These are phyloP conservation scores for Endothia cerciana DNA, from an alignment of 2,329 filamentous ascomycete genomes.

Conservation along the genomic window DNA sequence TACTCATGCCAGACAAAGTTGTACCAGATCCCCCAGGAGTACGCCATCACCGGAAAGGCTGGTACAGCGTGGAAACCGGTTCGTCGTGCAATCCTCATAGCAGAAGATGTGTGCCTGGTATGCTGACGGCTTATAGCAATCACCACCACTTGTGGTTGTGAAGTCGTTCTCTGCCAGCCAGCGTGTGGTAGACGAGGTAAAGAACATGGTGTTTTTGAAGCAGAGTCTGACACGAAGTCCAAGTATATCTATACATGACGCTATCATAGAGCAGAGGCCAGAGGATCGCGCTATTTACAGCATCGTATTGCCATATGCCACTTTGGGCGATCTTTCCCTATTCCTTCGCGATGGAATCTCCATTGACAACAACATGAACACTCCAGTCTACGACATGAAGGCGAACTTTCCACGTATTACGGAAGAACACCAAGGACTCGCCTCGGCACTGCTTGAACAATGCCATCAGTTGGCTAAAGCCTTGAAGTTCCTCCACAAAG, in stretches of 20 bases:
- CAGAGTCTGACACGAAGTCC: slow-evolving; percentile 14
- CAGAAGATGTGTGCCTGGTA: background rate
- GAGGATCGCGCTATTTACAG: slow-evolving; percentile 15
- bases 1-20: slow-evolving; percentile 4
- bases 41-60: slow-evolving; percentile 1
- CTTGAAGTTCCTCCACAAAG: slow-evolving; percentile 26
- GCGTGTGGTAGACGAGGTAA: slow-evolving; percentile 17
- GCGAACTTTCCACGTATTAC: slow-evolving; percentile 7
- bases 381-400: slow-evolving; percentile 8
- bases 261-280: slow-evolving; percentile 19
- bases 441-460: slow-evolving; percentile 16
- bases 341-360: slow-evolving; percentile 19
- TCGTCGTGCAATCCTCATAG: background rate
- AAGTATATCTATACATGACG: slow-evolving; percentile 25
- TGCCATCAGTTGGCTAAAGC: slow-evolving; percentile 22
- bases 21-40: slow-evolving; percentile 18
- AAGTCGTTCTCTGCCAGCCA: slow-evolving; percentile 21
- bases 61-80: slow-evolving; percentile 19
- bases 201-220: slow-evolving; percentile 26
- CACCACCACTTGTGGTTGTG: slow-evolving; percentile 15
- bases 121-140: slow-evolving; percentile 3
- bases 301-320: slow-evolving; percentile 25
- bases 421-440: slow-evolving; percentile 1
- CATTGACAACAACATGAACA: background rate
- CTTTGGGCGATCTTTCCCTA: slow-evolving; percentile 25